Base-by-base conservation (phyloP, 1,139 yeast genomes). In the Wickerhamiella pararugosa region DNA sequence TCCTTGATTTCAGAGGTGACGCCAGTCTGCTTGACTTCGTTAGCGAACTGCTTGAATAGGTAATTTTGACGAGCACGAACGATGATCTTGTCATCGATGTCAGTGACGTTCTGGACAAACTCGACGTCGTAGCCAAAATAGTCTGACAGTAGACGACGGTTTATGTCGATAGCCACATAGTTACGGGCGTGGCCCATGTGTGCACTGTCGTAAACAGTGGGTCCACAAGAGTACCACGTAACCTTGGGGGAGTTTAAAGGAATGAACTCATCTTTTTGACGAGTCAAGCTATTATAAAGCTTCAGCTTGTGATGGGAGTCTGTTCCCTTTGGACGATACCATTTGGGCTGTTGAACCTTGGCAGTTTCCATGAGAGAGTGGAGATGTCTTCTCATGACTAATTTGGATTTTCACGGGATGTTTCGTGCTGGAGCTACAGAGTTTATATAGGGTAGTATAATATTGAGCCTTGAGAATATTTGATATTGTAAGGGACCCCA, bases 171-270 rank as follows among this genome's bases (percentile, higher is more conserved):
- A 7, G 95, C 76, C 40, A 90, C 97, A 58, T 90, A 92, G 64
- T 90, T 90, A 61, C 98, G 70, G 21, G 98, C 98, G 62, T 92
- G 99, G n/a, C 99, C 99, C 96, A 90, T 84, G 58, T 90, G 99
- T 42, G 92, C 76, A 36, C 92, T 78, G 61, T 90, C 95, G 57
- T 90, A 90, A n/a, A 90, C 97, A 0, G 99, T 90, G 8, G 98
- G 98, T 5, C 99, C 99, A 70, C 99, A 90, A 44, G 87, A 82
- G 64, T 90, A 90, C 99, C 99, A 90, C 3, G 87, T 73, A 41
- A 90, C 79, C 47, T 73, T 75, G 47, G 75, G 73, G 4, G 62
- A 59, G 40, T 67, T 64, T 45, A 68, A 61, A 3, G 97, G 90
- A 21, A 75, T 60, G 53, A 90, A 87, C 43, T 70, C 81, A 33